These are phyloP conservation scores for Monilinia fructigena DNA, from an alignment of 2,329 filamentous ascomycete genomes.

Conservation along the genomic window DNA sequence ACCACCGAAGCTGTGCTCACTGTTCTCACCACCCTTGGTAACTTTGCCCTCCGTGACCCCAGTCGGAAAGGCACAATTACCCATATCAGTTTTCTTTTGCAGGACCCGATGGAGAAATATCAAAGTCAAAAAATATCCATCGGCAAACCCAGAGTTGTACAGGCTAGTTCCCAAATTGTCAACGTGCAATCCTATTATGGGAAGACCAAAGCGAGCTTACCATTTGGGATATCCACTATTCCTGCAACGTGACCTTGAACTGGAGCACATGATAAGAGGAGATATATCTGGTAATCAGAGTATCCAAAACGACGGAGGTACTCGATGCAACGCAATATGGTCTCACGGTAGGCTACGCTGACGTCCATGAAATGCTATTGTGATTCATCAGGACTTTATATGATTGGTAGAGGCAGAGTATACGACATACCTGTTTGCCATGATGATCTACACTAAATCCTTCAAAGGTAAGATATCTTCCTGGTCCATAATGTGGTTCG, in stretches of 20 bases:
- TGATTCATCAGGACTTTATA: constrained; percentile 14
- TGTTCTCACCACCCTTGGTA: constrained; percentile 47
- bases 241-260: constrained; percentile 86
- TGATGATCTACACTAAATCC: constrained; percentile 87
- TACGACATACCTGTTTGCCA: constrained; percentile 74
- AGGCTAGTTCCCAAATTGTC: constrained; percentile 49
- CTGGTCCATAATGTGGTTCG: constrained; percentile 82
- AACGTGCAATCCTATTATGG: constrained; percentile 4
- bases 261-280: constrained; percentile 81
- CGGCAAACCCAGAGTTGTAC: constrained; percentile 82
- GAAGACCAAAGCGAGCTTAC: constrained; percentile 22
- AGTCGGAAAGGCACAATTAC: constrained; percentile 64
- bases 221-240: constrained; percentile 84
- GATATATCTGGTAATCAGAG: constrained; percentile 74
- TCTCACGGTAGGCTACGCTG: constrained; percentile 34
- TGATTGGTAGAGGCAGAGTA: constrained; percentile 43
- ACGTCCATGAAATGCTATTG: constrained; percentile 35
- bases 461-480: constrained; percentile 80
- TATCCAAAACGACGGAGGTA: constrained; percentile 75
- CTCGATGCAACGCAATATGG: constrained; percentile 65
- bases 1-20: constrained; percentile 51
- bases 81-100: constrained; percentile 66
- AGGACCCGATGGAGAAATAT: constrained; percentile 66
- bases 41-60: constrained; percentile 48
- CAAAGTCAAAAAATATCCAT: constrained; percentile 97